These are phyloP conservation scores for Stentor roeselii DNA, from an alignment of 73 alveolate genomes.

Conservation along the genomic window DNA sequence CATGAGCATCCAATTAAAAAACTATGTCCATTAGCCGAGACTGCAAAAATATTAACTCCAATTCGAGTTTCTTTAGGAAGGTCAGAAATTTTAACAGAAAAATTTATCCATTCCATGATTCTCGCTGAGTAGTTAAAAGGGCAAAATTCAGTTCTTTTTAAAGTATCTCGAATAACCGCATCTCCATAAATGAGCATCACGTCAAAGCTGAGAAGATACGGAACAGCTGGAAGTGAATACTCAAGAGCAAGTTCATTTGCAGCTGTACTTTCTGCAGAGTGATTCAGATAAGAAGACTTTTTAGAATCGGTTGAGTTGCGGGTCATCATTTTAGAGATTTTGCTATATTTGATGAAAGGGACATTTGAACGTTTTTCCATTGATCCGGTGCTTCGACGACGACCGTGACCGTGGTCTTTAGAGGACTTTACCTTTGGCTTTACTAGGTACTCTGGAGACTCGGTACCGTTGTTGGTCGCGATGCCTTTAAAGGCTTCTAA, in stretches of 20 bases:
- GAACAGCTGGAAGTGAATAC: conserved; percentile 37
- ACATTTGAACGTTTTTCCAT: background rate
- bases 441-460: conserved; percentile 43
- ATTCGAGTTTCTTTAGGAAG: conserved; percentile 53
- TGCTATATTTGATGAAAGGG: conserved; percentile 21
- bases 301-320: conserved; percentile 22
- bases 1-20: conserved; percentile 41
- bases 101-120: conserved; percentile 25
- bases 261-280: background rate
- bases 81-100: conserved; percentile 45
- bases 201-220: conserved; percentile 36
- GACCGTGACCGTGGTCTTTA: conserved; percentile 32
- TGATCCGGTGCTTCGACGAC: conserved; percentile 30
- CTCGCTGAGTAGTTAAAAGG: conserved; percentile 37
- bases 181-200: conserved; percentile 46
- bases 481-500: conserved; percentile 27
- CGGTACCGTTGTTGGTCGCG: conserved; percentile 50
- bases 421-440: conserved; percentile 33
- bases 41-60: conserved; percentile 38
- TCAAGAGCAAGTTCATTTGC: background rate
- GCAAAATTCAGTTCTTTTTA: conserved; percentile 21
- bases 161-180: conserved; percentile 29
- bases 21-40: conserved; percentile 39
- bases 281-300: conserved; percentile 43
- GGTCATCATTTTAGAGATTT: background rate